Conservation (phyloP, 805 yeast genomes). For the Saccharomycopsis guyanensis region DNA sequence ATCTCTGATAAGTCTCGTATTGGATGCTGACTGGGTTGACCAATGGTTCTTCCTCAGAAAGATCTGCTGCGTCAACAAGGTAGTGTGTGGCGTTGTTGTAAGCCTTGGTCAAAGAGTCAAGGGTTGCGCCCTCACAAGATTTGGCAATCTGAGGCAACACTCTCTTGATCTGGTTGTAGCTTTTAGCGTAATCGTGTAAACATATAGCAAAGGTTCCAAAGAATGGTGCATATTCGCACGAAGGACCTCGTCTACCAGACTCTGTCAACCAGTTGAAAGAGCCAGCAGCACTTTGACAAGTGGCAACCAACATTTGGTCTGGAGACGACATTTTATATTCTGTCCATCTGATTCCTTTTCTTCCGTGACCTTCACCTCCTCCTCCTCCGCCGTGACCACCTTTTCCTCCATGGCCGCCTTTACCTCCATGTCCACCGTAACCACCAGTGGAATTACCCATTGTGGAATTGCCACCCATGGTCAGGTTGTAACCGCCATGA, state of each 20-base stretch:
- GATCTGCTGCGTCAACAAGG: conserved; percentile 6
- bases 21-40: conserved; percentile 9
- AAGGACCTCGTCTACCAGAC: background rate
- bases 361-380: no score
- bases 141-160: conserved; percentile 1
- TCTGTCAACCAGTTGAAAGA: background rate
- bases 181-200: conserved; percentile 1
- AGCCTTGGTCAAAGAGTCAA: conserved; percentile 1
- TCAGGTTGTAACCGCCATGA: no score
- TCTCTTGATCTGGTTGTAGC: background rate
- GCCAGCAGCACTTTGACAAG: background rate
- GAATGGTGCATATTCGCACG: conserved; percentile 9
- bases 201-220: conserved; percentile 13
- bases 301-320: background rate
- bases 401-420: no score
- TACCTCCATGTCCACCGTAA: no score
- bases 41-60: background rate
- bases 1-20: conserved; percentile 6
- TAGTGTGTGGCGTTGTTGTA: conserved; percentile 19
- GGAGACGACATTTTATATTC: background rate
- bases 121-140: conserved; percentile 8
- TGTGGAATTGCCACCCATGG: no score
- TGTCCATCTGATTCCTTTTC: no score
- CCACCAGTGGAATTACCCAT: no score
- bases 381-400: no score